A percentile compares a stretch with the other conserved stretches of the same genome.
Evolutionary conservation across 2,329 filamentous ascomycete genomes (phyloP).

Genomic region (Chlorencoelia australis): DNA sequence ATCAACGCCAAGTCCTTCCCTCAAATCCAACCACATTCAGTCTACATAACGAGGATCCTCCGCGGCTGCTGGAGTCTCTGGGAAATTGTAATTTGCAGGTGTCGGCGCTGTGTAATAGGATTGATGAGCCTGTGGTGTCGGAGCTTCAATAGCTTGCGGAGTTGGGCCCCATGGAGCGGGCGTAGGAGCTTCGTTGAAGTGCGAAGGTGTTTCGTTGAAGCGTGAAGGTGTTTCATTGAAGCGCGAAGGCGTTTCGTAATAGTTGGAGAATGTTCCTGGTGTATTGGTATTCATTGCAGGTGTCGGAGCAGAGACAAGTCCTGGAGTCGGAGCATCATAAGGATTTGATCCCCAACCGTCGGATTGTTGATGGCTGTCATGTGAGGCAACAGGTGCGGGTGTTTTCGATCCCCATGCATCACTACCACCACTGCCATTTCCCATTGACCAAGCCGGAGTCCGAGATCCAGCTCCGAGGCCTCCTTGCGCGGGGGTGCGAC

Average conservation of each 20-base stretch:
- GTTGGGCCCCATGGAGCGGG: constrained; percentile 49
- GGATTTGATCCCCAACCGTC: constrained; percentile 31
- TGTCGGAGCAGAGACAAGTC: constrained; percentile 48
- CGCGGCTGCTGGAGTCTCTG: constrained; percentile 51
- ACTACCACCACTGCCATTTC: constrained; percentile 51
- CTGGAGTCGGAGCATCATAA: constrained; percentile 64
- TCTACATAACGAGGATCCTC: constrained; percentile 34
- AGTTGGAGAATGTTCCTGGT: constrained; percentile 51
- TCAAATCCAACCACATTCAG: constrained; percentile 4
- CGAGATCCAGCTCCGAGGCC: constrained; percentile 65
- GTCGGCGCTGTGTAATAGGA: constrained; percentile 26
- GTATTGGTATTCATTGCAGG: constrained; percentile 60
- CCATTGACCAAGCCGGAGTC: constrained; percentile 71
- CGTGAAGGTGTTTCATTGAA: constrained; percentile 37
- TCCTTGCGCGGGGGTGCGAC: no score
- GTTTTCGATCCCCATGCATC: constrained; percentile 58
- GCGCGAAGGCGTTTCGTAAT: no score
- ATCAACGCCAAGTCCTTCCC: constrained; percentile 1
- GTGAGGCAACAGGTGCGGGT: constrained; percentile 58
- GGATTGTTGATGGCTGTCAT: constrained; percentile 27
- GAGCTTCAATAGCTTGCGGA: constrained; percentile 38
- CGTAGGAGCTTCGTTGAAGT: constrained; percentile 47
- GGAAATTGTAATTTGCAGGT: constrained; percentile 30
- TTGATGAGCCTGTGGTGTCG: constrained; percentile 35
- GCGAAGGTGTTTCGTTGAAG: constrained; percentile 39